These are phyloP conservation scores for Lepidium aucheri DNA, from an alignment of 345 rosid genomes.

Conservation along the genomic window DNA sequence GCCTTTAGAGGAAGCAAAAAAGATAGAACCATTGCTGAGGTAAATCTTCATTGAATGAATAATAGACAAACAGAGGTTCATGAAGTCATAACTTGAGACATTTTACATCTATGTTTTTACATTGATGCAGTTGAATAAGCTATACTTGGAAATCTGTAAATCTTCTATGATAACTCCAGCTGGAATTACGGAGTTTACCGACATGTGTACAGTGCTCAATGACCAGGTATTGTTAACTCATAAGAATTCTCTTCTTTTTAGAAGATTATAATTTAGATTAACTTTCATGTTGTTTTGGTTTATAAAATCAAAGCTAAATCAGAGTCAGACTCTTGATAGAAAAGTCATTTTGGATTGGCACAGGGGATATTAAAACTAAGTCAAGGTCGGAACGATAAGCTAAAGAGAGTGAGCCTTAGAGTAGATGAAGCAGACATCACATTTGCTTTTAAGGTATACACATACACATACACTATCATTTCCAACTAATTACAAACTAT, in stretches of 20 bases:
- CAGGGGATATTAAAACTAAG: constrained; percentile 81
- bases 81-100: not conserved
- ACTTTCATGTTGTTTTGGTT: not conserved
- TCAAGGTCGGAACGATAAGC: constrained; percentile 59
- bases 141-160: constrained; percentile 61
- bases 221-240: constrained; percentile 66
- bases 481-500: not conserved
- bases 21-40: constrained; percentile 71
- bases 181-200: constrained; percentile 55
- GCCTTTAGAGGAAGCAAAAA: constrained; percentile 74
- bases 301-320: not conserved
- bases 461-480: not conserved
- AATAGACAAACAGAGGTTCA: not conserved
- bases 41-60: constrained; percentile 12
- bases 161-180: constrained; percentile 58
- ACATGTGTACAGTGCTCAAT: constrained; percentile 68
- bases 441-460: constrained; percentile 74
- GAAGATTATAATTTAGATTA: not conserved
- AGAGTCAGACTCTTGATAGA: not conserved
- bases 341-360: not conserved
- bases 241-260: not conserved
- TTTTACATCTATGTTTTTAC: not conserved
- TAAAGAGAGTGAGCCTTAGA: constrained; percentile 58
- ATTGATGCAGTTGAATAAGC: constrained; percentile 61
- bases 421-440: constrained; percentile 68